These are phyloP conservation scores for Venturia nashicola DNA, from an alignment of 2,329 filamentous ascomycete genomes.

Conservation along the genomic window DNA sequence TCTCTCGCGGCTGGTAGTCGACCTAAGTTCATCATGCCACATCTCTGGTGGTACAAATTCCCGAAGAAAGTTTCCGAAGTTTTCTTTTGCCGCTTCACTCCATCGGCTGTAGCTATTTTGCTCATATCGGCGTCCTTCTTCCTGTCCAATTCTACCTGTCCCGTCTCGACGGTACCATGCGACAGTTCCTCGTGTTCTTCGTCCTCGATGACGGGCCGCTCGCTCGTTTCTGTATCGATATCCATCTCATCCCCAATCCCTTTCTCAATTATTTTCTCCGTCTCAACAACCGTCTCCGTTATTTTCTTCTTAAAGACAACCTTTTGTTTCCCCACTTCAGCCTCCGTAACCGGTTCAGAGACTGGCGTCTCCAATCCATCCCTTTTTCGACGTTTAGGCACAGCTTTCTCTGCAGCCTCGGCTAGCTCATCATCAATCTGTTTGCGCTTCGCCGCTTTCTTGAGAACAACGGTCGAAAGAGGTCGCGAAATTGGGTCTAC, in stretches of 20 bases:
- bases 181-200: background rate
- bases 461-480: background rate
- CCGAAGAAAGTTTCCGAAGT: background rate
- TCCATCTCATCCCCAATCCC: background rate
- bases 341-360: background rate
- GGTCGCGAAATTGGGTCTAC: background rate
- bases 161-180: background rate
- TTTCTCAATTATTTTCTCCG: background rate
- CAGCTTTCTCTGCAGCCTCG: background rate
- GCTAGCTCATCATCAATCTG: background rate
- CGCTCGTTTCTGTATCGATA: background rate
- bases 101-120: no score
- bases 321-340: background rate
- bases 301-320: background rate
- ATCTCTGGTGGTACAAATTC: background rate
- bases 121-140: no score
- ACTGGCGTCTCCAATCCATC: background rate
- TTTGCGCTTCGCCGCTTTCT: background rate
- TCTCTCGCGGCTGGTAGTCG: background rate
- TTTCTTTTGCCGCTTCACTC: no score
- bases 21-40: background rate
- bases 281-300: background rate
- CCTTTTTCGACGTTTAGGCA: background rate
- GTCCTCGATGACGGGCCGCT: background rate
- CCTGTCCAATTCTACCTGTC: background rate